Percentiles rank a stretch among this genome's conserved stretches.
phyloP scores from a whole-genome alignment of 768 basidiomycete species.

The Podaxis pistillaris region DNA sequence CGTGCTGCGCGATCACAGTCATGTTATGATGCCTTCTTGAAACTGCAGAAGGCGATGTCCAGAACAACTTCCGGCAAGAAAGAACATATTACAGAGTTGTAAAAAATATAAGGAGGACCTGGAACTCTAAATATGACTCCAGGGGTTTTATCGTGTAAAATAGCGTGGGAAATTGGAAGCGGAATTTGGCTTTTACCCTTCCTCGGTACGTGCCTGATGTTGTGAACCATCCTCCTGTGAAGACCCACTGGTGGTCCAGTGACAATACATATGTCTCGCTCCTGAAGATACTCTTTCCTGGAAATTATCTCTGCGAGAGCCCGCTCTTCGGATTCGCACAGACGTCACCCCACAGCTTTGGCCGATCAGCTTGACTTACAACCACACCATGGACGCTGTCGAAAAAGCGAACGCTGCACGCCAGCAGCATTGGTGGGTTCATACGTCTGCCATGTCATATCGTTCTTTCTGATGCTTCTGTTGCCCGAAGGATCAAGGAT shows the following conservation, averaged over 20 bases:
- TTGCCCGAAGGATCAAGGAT: slow-evolving; percentile 63
- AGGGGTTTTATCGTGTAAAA: background rate
- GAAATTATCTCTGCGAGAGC: background rate
- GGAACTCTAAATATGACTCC: background rate
- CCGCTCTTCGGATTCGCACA: background rate
- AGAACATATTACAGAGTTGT: background rate
- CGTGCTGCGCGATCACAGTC: background rate
- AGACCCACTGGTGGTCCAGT: background rate
- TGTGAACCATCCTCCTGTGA: background rate
- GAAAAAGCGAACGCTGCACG: slow-evolving; percentile 74
- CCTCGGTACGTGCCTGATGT: background rate
- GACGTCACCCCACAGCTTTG: background rate
- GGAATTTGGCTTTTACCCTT: background rate
- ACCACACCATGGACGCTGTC: slow-evolving; percentile 72
- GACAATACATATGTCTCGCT: slow-evolving; percentile 6
- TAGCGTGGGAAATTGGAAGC: background rate
- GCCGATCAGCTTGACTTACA: background rate
- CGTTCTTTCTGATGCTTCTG: background rate
- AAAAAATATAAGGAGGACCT: background rate
- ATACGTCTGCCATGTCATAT: background rate
- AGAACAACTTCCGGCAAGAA: background rate
- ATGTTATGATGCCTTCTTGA: background rate
- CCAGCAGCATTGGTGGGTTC: slow-evolving; percentile 62
- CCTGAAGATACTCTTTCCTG: background rate
- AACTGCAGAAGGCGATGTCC: background rate